Base-by-base conservation (phyloP, 2,329 filamentous ascomycete genomes). In the Cercospora zeina region DNA sequence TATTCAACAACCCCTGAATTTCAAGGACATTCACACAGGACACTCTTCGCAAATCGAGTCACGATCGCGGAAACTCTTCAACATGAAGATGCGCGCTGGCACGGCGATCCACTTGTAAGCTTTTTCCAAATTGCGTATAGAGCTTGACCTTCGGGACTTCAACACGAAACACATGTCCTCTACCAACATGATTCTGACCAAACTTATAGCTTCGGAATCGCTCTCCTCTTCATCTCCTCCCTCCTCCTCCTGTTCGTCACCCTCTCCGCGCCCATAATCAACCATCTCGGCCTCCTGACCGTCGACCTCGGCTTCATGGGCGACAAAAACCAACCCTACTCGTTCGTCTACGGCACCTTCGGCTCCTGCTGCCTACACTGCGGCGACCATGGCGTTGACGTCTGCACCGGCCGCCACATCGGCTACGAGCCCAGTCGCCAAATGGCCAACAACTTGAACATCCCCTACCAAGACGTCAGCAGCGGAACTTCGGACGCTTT, bases 191-290 rank as follows among this genome's bases (percentile, higher is more conserved):
- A 19, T 13, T 14, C 8, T 36, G n/a, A 34, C 16, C 11, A 34
- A 31, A 6, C 5, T 21, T 13, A 1, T 14, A 58, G 56, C 62
- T 63, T 61, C 37, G 62, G 62, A 39, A 58, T 63, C 34, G 53
- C 53, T 45, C 58, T 63, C 21, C 62, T 63, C 27, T 79, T 88
- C 61, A 75, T 77, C 36, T 78, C 84, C 47, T 78, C 81, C 50
- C 75, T 85, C 57, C 79, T 88, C 54, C 79, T 88, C 61, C 73
- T 87, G 62, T 77, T 88, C 65, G 82, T 83, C 60, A 81, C 79
- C 64, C 83, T 88, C 64, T 83, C 85, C 2, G 77, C 85, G 0
- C 86, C 86, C 8, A 82, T 87, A 47, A 79, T 86, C 67, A 77
- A 84, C 68, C 68, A 81, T 67, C 77, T 87, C 47, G 76, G 79